These are phyloP conservation scores for Zoysia japonica DNA, from an alignment of 176 grass and related monocot species.

Conservation along the genomic window DNA sequence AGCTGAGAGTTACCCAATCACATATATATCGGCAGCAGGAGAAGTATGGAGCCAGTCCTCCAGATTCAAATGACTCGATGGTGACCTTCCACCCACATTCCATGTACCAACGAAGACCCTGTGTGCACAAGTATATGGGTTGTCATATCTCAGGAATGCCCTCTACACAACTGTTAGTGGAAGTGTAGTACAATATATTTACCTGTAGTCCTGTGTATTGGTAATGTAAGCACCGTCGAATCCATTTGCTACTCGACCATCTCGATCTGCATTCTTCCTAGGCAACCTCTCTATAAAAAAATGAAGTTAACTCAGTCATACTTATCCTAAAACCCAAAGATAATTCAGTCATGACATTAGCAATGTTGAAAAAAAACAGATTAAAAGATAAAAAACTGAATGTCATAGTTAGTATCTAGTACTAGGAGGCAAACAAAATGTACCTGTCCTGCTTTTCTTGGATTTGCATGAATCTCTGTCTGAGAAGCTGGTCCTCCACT, in stretches of 20 bases:
- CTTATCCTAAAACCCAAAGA: neutral
- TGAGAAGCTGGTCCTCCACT: conserved; percentile 69
- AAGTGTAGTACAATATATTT: conserved; percentile 30
- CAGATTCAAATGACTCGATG: conserved; percentile 78
- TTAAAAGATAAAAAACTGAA: neutral
- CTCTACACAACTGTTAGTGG: conserved; percentile 10
- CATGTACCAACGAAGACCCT: conserved; percentile 89
- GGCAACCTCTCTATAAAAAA: conserved; percentile 61
- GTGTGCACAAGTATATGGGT: conserved; percentile 6
- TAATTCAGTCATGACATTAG: conserved; percentile 16
- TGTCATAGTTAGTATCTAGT: conserved; percentile 27
- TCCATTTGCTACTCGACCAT: conserved; percentile 48
- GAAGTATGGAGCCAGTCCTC: conserved; percentile 94
- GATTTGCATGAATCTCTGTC: conserved; percentile 78
- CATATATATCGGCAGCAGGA: conserved; percentile 96
- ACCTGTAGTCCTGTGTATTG: conserved; percentile 92
- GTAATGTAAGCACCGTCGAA: conserved; percentile 63
- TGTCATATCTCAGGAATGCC: conserved; percentile 26
- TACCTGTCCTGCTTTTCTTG: conserved; percentile 94
- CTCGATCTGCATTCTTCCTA: conserved; percentile 52
- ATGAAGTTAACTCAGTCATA: conserved; percentile 24
- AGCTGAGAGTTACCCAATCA: conserved; percentile 61
- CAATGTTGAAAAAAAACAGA: conserved; percentile 22
- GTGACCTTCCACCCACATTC: conserved; percentile 97
- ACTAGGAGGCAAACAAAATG: conserved; percentile 29